phyloP scores from a whole-genome alignment of 2,329 filamentous ascomycete genomes.

The Claviceps sp. region DNA sequence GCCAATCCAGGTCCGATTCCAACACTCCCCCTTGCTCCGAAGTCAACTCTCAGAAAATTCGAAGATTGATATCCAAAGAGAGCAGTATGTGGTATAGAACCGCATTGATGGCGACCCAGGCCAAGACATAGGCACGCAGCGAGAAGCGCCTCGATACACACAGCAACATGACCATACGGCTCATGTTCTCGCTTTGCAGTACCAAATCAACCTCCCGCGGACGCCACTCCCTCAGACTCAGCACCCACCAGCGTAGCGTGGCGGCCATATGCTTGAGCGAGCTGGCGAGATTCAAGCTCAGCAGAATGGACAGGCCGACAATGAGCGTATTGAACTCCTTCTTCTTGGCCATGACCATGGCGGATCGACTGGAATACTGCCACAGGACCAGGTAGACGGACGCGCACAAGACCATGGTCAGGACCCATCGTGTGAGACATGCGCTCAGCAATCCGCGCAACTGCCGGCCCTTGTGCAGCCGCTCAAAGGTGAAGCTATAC shows the following conservation, averaged over 20 bases:
- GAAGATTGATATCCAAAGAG: too few species aligned
- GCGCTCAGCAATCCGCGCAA: constrained; percentile 8
- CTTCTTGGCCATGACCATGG: constrained; percentile 22
- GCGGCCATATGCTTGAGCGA: constrained; percentile 29
- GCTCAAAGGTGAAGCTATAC: constrained; percentile 11
- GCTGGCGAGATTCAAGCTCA: constrained; percentile 28
- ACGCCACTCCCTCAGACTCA: constrained; percentile 23
- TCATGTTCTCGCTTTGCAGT: constrained; percentile 14
- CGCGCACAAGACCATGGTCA: constrained; percentile 16
- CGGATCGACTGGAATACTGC: constrained; percentile 14
- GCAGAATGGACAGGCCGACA: constrained; percentile 27
- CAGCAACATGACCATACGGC: constrained; percentile 10
- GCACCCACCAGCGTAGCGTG: constrained; percentile 32
- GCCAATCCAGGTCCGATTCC: too few species aligned
- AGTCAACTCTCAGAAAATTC: too few species aligned
- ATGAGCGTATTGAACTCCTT: constrained; percentile 30
- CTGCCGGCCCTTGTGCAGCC: constrained; percentile 10
- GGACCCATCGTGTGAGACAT: constrained; percentile 14
- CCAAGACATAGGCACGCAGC: constrained; percentile 11
- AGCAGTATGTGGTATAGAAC: constrained; percentile 2
- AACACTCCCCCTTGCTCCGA: too few species aligned
- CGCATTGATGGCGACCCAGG: constrained; percentile 13
- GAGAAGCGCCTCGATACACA: constrained; percentile 8
- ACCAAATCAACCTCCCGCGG: constrained; percentile 20
- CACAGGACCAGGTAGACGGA: constrained; percentile 17